Evolutionary conservation across 805 yeast genomes (phyloP), one percentile per base, ranked within the genome.

Genomic region (Wickerhamomyces canadensis): DNA sequence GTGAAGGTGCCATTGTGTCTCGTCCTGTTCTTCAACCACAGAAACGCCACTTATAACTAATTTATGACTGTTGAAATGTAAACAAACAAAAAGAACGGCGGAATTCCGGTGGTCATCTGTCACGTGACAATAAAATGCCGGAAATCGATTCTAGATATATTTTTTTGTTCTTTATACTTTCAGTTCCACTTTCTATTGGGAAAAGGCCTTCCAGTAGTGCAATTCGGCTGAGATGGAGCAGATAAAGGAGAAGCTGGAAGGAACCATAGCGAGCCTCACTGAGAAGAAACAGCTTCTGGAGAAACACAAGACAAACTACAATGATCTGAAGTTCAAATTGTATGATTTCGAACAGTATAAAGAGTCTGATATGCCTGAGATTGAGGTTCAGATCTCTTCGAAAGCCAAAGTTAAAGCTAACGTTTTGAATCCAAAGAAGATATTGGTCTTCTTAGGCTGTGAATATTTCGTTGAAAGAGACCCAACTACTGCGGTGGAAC

Each of bases 1-100:
- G 77, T 2, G 85, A 65, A 22, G 91, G 93, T 2, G 86, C 69
- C 84, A 82, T 82, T 54, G 12, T 16, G 31, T 28, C 16, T 28
- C 16, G 34, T 21, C 24, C 15, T 32, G 21, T 28, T 22, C 11
- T 17, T 13, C 18, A n/a, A 16, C 32, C 7, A 7, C 10, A 21
- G 10, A 21, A 21, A 21, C 23, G 23, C 23, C 23, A 21, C 23
- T 10, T 7, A 21, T 8, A 26, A 26, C n/a, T n/a, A n/a, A n/a
- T n/a, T n/a, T n/a, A n/a, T n/a, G 15, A 14, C n/a, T 4, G 15
- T 6, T 23, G 17, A 23, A 23, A 21, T 23, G 13, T 12, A 33
- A 33, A 34, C 13, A 28, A 24, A 19, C 19, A 18, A 11, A 15
- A 21, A 27, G 27, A 35, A 18, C 24, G 22, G 6, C 21, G 8